These are phyloP conservation scores for Volvox africanus DNA, from an alignment of 139 green algal genomes.

Conservation along the genomic window DNA sequence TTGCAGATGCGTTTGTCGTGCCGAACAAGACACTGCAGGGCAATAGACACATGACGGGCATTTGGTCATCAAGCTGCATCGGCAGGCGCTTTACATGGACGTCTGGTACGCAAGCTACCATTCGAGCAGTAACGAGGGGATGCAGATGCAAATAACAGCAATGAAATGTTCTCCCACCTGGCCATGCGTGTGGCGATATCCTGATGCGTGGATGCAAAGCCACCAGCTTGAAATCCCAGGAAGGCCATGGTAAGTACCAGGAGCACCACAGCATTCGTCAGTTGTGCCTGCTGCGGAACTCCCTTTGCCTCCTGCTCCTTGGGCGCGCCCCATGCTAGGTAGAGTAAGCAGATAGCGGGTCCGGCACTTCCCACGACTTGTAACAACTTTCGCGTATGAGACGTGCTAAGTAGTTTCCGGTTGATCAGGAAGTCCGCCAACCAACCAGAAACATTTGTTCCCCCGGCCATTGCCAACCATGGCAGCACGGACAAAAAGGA, in stretches of 20 bases:
- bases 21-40: slow-evolving; percentile 67
- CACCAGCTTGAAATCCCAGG: slow-evolving; percentile 69
- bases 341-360: slow-evolving; percentile 75
- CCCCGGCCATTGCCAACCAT: slow-evolving; percentile 73
- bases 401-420: slow-evolving; percentile 69
- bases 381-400: slow-evolving; percentile 80
- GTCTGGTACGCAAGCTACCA: no score
- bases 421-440: slow-evolving; percentile 80
- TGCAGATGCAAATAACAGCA: no score
- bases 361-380: slow-evolving; percentile 67
- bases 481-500: slow-evolving; percentile 76
- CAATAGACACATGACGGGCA: no score
- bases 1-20: slow-evolving; percentile 80
- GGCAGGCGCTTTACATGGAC: no score
- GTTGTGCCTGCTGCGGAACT: neutral
- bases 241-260: slow-evolving; percentile 69
- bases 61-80: no score
- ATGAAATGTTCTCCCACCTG: no score
- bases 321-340: slow-evolving; percentile 56
- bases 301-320: neutral
- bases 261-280: slow-evolving; percentile 63
- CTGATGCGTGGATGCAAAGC: slow-evolving; percentile 87
- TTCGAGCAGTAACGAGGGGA: no score
- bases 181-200: slow-evolving; percentile 80
- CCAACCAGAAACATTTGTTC: slow-evolving; percentile 76